phyloP scores from a whole-genome alignment of 371 early-diverging fungal species.

The Circinella minor region DNA sequence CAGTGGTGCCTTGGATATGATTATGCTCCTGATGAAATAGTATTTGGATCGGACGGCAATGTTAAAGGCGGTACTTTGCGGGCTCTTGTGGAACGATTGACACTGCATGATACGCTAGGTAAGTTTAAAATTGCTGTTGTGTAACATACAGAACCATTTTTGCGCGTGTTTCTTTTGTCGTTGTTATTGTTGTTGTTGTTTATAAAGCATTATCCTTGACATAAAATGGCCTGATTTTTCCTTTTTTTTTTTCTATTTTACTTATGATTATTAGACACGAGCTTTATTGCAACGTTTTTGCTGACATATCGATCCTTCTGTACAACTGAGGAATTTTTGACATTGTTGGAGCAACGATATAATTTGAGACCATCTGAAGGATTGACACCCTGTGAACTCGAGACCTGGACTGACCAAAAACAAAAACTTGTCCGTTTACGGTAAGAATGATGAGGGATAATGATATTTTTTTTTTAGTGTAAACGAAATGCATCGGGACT shows the following conservation, averaged over 20 bases:
- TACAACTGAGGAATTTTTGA: conserved; percentile 77
- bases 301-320: conserved; percentile 89
- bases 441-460: conserved; percentile 15
- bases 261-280: conserved; percentile 57
- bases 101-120: conserved; percentile 76
- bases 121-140: conserved; percentile 9
- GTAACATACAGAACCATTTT: not conserved
- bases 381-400: conserved; percentile 69
- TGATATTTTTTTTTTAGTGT: too few species aligned
- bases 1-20: conserved; percentile 73
- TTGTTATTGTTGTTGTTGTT: too few species aligned
- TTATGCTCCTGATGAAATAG: conserved; percentile 73
- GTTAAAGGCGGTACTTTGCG: conserved; percentile 88
- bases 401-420: conserved; percentile 85
- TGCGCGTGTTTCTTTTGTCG: not conserved
- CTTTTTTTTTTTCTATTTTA: not conserved
- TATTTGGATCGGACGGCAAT: conserved; percentile 78
- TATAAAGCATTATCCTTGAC: too few species aligned
- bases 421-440: conserved; percentile 84
- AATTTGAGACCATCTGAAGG: conserved; percentile 72
- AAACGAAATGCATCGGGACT: too few species aligned
- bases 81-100: conserved; percentile 88
- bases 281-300: conserved; percentile 83
- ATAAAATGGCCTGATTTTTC: not conserved
- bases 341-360: conserved; percentile 74